Evolutionary conservation across 768 basidiomycete species (phyloP).

Genomic region (Kwoniella shandongensis): DNA sequence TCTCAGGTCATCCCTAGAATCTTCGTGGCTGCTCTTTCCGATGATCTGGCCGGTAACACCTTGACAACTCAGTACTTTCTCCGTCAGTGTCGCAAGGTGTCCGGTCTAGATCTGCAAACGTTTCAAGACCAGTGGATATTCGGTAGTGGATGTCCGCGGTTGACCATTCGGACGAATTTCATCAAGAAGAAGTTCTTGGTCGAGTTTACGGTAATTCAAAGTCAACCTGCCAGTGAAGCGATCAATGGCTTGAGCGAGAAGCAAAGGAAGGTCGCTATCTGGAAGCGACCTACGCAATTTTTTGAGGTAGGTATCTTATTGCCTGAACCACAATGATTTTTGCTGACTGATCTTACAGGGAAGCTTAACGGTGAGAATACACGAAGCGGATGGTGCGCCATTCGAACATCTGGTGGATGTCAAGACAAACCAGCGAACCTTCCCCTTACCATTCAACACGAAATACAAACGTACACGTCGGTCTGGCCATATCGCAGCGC

Average conservation of each 20-base stretch:
- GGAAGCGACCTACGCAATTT: conserved; percentile 66
- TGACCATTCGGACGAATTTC: conserved; percentile 85
- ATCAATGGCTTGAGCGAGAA: conserved; percentile 63
- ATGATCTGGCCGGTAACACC: conserved; percentile 76
- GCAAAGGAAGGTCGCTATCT: conserved; percentile 22
- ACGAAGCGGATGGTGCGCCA: conserved; percentile 98
- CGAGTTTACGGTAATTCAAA: conserved; percentile 90
- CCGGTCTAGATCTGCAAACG: conserved; percentile 68
- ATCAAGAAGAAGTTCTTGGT: conserved; percentile 98
- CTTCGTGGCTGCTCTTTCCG: conserved; percentile 88
- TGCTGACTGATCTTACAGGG: conserved; percentile 60
- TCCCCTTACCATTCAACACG: conserved; percentile 90
- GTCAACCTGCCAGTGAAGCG: conserved; percentile 69
- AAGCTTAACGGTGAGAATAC: conserved; percentile 97
- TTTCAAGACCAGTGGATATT: conserved; percentile 99
- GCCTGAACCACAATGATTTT: neutral
- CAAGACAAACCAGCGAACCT: conserved; percentile 80
- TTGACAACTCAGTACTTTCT: conserved; percentile 89
- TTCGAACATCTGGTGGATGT: conserved; percentile 98
- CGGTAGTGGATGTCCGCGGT: conserved; percentile 90
- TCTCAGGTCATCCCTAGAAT: conserved; percentile 93
- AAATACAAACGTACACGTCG: conserved; percentile 48
- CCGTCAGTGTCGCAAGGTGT: conserved; percentile 86
- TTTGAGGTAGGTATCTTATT: conserved; percentile 67
- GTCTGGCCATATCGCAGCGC: conserved; percentile 38